These are phyloP conservation scores for Hemisphaericaspora xylofermentans DNA, from an alignment of 1,139 yeast species.

Conservation along the genomic window DNA sequence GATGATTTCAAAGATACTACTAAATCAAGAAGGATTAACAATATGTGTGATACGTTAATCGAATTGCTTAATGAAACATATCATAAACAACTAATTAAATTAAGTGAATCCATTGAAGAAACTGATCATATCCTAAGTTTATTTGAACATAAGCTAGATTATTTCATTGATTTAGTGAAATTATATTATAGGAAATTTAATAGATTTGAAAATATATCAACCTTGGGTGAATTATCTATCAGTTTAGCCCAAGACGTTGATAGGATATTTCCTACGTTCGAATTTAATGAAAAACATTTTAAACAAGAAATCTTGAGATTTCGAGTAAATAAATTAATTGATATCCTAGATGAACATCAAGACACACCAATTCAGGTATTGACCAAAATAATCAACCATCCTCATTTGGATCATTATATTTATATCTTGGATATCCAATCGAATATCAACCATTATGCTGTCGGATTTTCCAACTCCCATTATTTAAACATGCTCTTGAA, in stretches of 20 bases:
- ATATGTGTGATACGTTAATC: slow-evolving; percentile 2
- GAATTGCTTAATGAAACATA: not conserved
- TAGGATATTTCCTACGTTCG: not conserved
- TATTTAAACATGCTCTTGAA: slow-evolving; percentile 3
- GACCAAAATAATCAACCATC: slow-evolving; percentile 2
- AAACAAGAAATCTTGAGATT: not conserved
- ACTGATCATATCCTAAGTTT: slow-evolving; percentile 1
- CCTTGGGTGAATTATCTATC: slow-evolving; percentile 1
- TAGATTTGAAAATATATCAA: not conserved
- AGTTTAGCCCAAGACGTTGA: not conserved
- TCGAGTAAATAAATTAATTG: not conserved
- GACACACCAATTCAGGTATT: not conserved
- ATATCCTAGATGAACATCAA: not conserved
- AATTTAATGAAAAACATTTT: slow-evolving; percentile 1
- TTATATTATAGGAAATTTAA: not conserved
- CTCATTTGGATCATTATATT: slow-evolving; percentile 3
- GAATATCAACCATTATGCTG: not conserved
- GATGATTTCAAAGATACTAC: not conserved
- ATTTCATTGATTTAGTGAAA: slow-evolving; percentile 3
- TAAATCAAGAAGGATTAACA: not conserved
- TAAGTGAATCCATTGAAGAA: not conserved
- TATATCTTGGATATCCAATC: slow-evolving; percentile 3
- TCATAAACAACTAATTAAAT: not conserved
- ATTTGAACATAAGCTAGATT: slow-evolving; percentile 5
- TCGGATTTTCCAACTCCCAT: slow-evolving; percentile 1